A percentile compares a stretch with the other conserved stretches of the same genome.
These are phyloP conservation scores for Yamadazyma aaseri DNA, from an alignment of 1,139 yeast genomes.

Conservation along the genomic window DNA sequence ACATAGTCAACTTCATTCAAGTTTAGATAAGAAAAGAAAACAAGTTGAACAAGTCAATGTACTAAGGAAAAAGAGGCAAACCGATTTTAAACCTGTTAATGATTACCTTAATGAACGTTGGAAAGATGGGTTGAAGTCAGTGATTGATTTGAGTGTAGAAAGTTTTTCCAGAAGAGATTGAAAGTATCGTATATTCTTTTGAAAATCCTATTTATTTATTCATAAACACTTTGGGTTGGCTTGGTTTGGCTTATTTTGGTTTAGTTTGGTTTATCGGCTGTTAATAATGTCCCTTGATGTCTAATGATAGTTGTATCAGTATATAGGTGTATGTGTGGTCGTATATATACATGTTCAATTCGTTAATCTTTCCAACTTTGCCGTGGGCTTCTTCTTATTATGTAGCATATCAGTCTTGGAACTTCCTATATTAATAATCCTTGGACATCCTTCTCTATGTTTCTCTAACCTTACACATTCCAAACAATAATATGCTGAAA, in stretches of 20 bases:
- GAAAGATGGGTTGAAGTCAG: constrained; percentile 38
- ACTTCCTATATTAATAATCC: constrained; percentile 76
- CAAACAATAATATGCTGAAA: constrained; percentile 78
- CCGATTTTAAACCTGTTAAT: constrained; percentile 34
- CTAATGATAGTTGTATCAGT: not conserved
- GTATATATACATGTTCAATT: constrained; percentile 1
- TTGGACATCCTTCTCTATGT: constrained; percentile 93
- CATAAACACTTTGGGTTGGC: too few species aligned
- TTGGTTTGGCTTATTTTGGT: too few species aligned
- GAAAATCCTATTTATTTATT: too few species aligned
- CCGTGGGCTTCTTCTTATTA: constrained; percentile 37
- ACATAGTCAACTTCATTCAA: constrained; percentile 16
- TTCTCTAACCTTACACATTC: constrained; percentile 82
- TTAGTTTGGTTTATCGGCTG: too few species aligned
- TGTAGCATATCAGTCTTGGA: constrained; percentile 67
- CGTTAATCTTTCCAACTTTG: constrained; percentile 12
- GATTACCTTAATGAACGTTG: constrained; percentile 36
- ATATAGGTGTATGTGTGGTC: not conserved
- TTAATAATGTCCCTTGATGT: too few species aligned
- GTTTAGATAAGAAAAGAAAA: constrained; percentile 28
- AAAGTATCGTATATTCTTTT: too few species aligned
- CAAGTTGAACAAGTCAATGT: constrained; percentile 29
- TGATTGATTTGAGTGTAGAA: constrained; percentile 38
- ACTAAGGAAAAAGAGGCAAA: constrained; percentile 34
- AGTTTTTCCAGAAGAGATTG: constrained; percentile 7